Base-by-base conservation (phyloP, 2,329 filamentous ascomycete species). In the Neoarthrinium moseri region DNA sequence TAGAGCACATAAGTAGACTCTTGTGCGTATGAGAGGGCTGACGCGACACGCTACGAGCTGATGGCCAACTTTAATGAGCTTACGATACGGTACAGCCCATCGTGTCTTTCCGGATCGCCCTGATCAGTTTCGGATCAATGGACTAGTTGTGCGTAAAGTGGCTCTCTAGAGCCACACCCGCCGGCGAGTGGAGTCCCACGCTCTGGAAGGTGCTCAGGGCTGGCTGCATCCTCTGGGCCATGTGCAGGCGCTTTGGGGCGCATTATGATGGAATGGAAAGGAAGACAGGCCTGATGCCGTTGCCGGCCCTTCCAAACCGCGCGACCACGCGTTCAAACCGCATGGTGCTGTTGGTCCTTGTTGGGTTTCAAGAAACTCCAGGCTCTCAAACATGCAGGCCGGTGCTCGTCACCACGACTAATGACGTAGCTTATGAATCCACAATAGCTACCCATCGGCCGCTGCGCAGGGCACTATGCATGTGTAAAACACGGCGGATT, bases 61-160 rank as follows among this genome's bases (percentile, higher is more conserved):
- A 11, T 12, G 22, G 21, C 22, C 23, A 40, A 40, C 23, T 40
- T 24, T 40, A 40, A 40, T 40, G 27, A 33, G 26, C 26, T 30
- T 18, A 23, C 29, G 32, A 18, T 21, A 32, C 18, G 20, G 23
- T 32, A 42, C 17, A 29, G 26, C 8, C n/a, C 8, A 8, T 42
- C 39, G 39, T 43, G 39, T 43, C 39, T 22, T 43, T 34, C 39
- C 39, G 39, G 29, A 20, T 32, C 22, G 39, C 39, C 21, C 15
- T 32, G 39, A 33, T 21, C 39, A 43, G 24, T 20, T 12, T n/a
- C 24, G 39, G 39, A n/a, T 42, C 39, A 32, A 42, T 37, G 35
- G 18, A 20, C 6, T n/a, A 21, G 35, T 37, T 5, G 35, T 37
- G n/a, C 11, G 20, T 26, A 40, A 24, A 40, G 37, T 26, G 37